Percentiles rank a stretch among this genome's conserved stretches.
Conservation (phyloP, 2,329 filamentous ascomycete species). For the Beauveria scarabaeidicola region DNA sequence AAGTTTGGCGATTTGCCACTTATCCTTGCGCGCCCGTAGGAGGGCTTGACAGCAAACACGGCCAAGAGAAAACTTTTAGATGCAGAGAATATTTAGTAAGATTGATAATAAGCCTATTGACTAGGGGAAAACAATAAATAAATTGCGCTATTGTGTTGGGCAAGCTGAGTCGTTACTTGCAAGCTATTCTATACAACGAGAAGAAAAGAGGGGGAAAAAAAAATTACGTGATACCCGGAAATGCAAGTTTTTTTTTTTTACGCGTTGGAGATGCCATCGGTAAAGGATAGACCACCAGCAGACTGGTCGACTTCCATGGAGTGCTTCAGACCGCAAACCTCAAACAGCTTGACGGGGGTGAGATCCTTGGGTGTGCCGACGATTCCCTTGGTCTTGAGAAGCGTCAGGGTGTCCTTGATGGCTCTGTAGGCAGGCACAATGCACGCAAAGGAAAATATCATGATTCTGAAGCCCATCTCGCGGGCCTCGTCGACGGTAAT, state of each 20-base stretch:
- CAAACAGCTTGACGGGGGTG: constrained; percentile 40
- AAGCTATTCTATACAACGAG: constrained; percentile 2
- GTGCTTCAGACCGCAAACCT: constrained; percentile 43
- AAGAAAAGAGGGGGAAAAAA: background rate
- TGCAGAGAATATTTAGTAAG: background rate
- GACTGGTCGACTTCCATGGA: constrained; percentile 38
- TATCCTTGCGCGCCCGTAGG: no score
- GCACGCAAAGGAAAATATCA: constrained; percentile 46
- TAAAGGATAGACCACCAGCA: constrained; percentile 14
- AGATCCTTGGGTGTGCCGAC: constrained; percentile 33
- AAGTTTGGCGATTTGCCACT: no score
- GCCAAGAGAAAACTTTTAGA: no score
- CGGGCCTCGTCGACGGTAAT: constrained; percentile 44
- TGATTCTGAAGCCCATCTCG: constrained; percentile 48
- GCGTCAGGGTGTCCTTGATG: constrained; percentile 29
- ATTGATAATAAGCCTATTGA: background rate
- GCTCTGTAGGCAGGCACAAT: constrained; percentile 39
- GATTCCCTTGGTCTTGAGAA: constrained; percentile 31
- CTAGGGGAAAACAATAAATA: background rate
- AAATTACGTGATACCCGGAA: background rate
- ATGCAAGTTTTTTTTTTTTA: background rate
- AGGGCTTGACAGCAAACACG: no score
- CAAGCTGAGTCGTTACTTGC: constrained; percentile 9
- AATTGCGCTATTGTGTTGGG: constrained; percentile 2
- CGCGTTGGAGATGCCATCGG: constrained; percentile 7